Conservation (phyloP, 2,329 filamentous ascomycete genomes). For the Scedosporium apiospermum region DNA sequence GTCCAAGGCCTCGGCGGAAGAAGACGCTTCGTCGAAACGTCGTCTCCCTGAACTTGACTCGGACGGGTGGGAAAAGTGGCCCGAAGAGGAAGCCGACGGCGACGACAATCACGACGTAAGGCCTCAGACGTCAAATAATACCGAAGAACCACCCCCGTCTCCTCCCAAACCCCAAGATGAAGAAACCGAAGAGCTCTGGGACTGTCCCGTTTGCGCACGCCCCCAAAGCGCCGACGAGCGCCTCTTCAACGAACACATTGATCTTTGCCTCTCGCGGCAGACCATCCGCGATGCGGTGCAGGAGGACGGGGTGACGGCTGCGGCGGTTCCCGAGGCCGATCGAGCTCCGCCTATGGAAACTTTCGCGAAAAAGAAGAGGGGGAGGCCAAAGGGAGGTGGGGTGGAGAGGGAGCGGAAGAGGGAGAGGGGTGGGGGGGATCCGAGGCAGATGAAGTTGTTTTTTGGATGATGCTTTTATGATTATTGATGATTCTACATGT, state of each 20-base stretch:
- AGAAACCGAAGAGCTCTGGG: slow-evolving; percentile 53
- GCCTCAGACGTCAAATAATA: slow-evolving; percentile 27
- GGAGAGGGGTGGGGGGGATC: slow-evolving; percentile 26
- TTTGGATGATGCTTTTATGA: slow-evolving; percentile 29
- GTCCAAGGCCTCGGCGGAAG: slow-evolving; percentile 14
- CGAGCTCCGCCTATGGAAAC: not conserved
- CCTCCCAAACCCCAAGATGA: slow-evolving; percentile 23
- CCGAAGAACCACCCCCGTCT: slow-evolving; percentile 31
- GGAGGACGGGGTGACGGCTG: slow-evolving; percentile 21
- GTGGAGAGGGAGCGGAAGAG: slow-evolving; percentile 23
- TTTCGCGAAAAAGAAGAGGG: slow-evolving; percentile 24
- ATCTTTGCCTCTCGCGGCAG: slow-evolving; percentile 76
- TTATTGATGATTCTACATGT: not conserved
- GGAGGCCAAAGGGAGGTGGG: slow-evolving; percentile 16
- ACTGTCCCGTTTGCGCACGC: slow-evolving; percentile 78
- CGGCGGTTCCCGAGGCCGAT: slow-evolving; percentile 24
- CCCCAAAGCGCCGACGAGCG: slow-evolving; percentile 67
- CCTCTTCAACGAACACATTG: slow-evolving; percentile 83
- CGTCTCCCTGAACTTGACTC: slow-evolving; percentile 21
- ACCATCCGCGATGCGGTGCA: slow-evolving; percentile 79
- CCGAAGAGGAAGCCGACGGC: slow-evolving; percentile 42
- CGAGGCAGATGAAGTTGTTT: slow-evolving; percentile 41
- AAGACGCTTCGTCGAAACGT: slow-evolving; percentile 8
- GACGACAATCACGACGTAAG: not conserved
- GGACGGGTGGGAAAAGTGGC: slow-evolving; percentile 57